Evolutionary conservation across 1,139 yeast species (phyloP).

Genomic region (Taphrina populina): DNA sequence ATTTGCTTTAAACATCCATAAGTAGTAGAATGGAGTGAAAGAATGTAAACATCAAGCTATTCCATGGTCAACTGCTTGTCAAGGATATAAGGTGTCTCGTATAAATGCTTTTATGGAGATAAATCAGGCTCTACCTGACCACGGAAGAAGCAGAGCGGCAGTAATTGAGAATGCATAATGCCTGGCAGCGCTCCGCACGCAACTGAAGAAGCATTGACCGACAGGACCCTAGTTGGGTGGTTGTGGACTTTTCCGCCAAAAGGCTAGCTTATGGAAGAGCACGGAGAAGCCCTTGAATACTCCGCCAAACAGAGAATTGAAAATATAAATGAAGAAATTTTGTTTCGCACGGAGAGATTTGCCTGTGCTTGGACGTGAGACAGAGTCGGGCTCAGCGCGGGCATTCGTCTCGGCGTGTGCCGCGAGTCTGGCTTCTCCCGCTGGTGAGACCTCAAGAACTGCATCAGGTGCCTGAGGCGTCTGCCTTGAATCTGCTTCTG

Average conservation of each 20-base stretch:
- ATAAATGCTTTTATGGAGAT: no score
- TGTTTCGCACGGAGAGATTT: conserved; percentile 20
- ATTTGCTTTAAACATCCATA: neutral
- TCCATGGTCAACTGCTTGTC: no score
- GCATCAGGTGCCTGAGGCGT: conserved; percentile 14
- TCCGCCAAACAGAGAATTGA: conserved; percentile 27
- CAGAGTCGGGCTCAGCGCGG: neutral
- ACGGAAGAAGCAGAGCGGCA: no score
- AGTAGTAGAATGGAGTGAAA: no score
- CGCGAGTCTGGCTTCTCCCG: conserved; percentile 10
- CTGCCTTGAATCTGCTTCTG: conserved; percentile 6
- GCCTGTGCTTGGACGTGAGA: conserved; percentile 16
- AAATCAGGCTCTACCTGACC: no score
- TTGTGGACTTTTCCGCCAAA: conserved; percentile 23
- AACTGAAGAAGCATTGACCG: no score
- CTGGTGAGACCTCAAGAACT: conserved; percentile 21
- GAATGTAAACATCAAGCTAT: no score
- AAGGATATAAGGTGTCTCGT: no score
- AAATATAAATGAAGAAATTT: conserved; percentile 25
- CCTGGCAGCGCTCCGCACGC: no score
- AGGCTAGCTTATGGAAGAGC: conserved; percentile 25
- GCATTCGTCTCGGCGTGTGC: conserved; percentile 6
- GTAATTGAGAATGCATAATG: no score
- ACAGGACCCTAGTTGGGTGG: no score
- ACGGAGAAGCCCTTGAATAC: conserved; percentile 19